A percentile compares a stretch with the other conserved stretches of the same genome.
phyloP scores from a whole-genome alignment of 257 asterid species.

The Fraxinus excelsior region DNA sequence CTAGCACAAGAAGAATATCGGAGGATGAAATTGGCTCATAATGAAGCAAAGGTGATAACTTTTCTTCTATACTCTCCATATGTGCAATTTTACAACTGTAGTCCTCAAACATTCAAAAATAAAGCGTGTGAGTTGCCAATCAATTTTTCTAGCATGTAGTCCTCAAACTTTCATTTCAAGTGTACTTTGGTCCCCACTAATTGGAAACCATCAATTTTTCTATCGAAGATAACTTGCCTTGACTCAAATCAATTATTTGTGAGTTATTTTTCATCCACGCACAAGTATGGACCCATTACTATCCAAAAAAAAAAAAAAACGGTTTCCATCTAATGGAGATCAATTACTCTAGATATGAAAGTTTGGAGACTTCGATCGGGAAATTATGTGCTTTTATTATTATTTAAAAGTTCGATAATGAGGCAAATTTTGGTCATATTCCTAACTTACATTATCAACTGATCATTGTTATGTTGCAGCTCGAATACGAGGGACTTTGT shows the following conservation, averaged over 20 bases:
- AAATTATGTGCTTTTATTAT: neutral
- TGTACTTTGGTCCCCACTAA: neutral
- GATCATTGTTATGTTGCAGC: conserved; percentile 42
- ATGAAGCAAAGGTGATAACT: conserved; percentile 51
- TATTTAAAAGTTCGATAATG: too few species aligned
- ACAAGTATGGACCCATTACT: neutral
- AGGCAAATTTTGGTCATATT: neutral
- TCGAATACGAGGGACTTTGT: conserved; percentile 53
- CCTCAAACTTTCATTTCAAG: neutral
- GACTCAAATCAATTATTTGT: neutral
- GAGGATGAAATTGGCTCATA: conserved; percentile 78
- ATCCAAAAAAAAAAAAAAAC: too few species aligned
- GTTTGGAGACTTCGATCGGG: neutral
- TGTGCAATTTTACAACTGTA: neutral
- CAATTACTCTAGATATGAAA: neutral
- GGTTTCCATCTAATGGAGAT: too few species aligned
- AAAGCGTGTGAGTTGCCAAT: neutral
- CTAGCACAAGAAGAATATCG: conserved; percentile 89
- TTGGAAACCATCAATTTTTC: neutral
- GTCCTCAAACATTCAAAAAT: neutral
- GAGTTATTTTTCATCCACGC: neutral
- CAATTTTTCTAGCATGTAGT: neutral
- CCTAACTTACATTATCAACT: neutral
- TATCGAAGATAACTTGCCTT: neutral
- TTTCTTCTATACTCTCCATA: neutral